phyloP scores from a whole-genome alignment of 73 alveolate genomes.

The Paramecium sonneborni region DNA sequence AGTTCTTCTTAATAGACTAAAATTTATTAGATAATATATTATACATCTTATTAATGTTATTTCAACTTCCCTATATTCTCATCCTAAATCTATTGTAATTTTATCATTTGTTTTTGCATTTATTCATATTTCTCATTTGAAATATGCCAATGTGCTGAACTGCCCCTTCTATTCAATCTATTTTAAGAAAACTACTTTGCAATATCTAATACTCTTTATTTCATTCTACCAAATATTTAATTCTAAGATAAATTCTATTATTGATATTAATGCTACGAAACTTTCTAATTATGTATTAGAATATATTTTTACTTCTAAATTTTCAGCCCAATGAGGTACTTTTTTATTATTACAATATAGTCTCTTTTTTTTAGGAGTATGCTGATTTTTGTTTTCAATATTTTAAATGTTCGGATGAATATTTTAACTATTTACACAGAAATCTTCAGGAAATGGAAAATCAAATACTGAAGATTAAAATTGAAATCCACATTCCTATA shows the following conservation, averaged over 20 bases:
- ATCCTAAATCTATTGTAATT: not conserved
- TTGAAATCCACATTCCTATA: not conserved
- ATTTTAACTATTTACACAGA: not conserved
- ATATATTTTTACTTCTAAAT: not conserved
- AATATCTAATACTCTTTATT: not conserved
- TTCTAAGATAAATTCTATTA: not conserved
- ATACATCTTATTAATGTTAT: not conserved
- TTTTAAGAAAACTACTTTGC: not conserved
- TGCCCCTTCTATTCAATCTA: not conserved
- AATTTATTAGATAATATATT: not conserved
- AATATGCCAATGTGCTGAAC: slow-evolving; percentile 28
- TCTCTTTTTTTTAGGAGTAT: not conserved
- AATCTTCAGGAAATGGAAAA: slow-evolving; percentile 34
- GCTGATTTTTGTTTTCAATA: not conserved
- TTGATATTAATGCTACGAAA: not conserved
- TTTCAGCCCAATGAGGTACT: slow-evolving; percentile 52
- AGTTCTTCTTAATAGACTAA: not conserved
- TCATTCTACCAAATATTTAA: not conserved
- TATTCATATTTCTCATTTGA: not conserved
- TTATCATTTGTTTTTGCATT: not conserved
- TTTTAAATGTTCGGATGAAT: not conserved
- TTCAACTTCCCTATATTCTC: not conserved
- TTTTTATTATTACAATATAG: slow-evolving; percentile 11
- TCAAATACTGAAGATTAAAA: slow-evolving; percentile 18
- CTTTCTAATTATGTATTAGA: not conserved